A percentile compares a stretch with the other conserved stretches of the same genome.
Conservation (phyloP, 2,329 filamentous ascomycete species). For the Dryadomyces quercus-mongolicae region DNA sequence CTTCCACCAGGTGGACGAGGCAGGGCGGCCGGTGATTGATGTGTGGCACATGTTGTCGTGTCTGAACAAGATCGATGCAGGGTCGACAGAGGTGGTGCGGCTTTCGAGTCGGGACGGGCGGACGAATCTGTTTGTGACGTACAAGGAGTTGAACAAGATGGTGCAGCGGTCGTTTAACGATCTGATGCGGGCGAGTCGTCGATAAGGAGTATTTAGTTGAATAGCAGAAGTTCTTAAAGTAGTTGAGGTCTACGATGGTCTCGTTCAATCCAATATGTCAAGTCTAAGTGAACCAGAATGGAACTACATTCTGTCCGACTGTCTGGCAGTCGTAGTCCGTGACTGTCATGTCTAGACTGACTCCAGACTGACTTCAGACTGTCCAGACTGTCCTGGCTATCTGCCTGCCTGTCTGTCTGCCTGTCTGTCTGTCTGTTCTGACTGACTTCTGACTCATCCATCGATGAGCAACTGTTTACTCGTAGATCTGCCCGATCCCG, state of each 20-base stretch:
- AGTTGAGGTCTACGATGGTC: too few relatives aligned
- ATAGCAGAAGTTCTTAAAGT: too few relatives aligned
- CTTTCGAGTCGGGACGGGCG: slow-evolving; percentile 85
- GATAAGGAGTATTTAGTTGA: not conserved
- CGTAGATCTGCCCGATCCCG: too few relatives aligned
- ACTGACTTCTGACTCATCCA: too few relatives aligned
- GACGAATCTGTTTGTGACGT: slow-evolving; percentile 76
- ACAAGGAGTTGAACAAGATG: slow-evolving; percentile 72
- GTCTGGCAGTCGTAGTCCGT: not conserved
- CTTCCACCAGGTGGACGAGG: slow-evolving; percentile 86
- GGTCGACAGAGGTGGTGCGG: slow-evolving; percentile 73
- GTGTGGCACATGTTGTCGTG: slow-evolving; percentile 78
- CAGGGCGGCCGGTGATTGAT: slow-evolving; percentile 73
- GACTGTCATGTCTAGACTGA: too few relatives aligned
- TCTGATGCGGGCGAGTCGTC: slow-evolving; percentile 30
- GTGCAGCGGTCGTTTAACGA: slow-evolving; percentile 45
- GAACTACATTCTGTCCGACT: not conserved
- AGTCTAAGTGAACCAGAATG: too few relatives aligned
- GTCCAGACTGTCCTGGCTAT: too few relatives aligned
- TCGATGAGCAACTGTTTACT: too few relatives aligned
- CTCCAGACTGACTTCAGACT: not conserved
- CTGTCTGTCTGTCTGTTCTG: not conserved
- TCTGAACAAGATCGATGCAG: slow-evolving; percentile 87
- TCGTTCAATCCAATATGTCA: too few relatives aligned
- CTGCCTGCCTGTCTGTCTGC: too few relatives aligned